Evolutionary conservation across 169 alveolate genomes (phyloP).

Genomic region (Amoebophrya sp.): DNA sequence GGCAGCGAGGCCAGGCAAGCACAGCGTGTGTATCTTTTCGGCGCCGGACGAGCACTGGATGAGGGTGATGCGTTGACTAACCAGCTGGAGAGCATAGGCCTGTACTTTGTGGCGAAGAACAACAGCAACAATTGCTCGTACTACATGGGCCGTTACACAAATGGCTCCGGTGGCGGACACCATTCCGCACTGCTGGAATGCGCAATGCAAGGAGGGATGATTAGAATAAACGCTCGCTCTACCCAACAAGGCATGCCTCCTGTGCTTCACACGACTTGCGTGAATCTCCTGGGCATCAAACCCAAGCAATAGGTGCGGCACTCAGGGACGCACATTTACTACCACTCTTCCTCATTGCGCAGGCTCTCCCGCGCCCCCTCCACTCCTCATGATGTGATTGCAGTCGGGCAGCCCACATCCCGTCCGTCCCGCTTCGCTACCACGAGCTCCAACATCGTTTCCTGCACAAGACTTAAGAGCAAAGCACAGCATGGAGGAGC

Average conservation of each 20-base stretch:
- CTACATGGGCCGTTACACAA: background rate
- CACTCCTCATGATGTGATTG: too few relatives aligned
- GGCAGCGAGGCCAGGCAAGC: background rate
- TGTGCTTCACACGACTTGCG: background rate
- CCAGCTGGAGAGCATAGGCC: background rate
- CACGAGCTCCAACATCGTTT: too few relatives aligned
- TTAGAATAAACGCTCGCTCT: background rate
- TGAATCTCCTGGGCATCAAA: background rate
- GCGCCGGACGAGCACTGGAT: background rate
- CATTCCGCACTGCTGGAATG: slow-evolving; percentile 18
- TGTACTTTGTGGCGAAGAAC: background rate
- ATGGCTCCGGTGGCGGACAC: background rate
- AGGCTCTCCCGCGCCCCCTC: too few relatives aligned
- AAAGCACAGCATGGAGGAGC: too few relatives aligned
- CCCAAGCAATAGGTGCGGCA: slow-evolving; percentile 2
- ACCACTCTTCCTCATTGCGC: too few relatives aligned
- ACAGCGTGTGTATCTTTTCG: background rate
- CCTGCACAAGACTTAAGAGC: too few relatives aligned
- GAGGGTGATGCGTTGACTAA: background rate
- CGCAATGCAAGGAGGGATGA: background rate
- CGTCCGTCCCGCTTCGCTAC: too few relatives aligned
- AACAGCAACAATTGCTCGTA: background rate
- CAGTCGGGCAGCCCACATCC: too few relatives aligned
- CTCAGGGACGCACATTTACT: too few relatives aligned
- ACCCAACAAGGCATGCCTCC: slow-evolving; percentile 10